These are phyloP conservation scores for Hansenula sp. DNA, from an alignment of 1,139 yeast genomes.

Conservation along the genomic window DNA sequence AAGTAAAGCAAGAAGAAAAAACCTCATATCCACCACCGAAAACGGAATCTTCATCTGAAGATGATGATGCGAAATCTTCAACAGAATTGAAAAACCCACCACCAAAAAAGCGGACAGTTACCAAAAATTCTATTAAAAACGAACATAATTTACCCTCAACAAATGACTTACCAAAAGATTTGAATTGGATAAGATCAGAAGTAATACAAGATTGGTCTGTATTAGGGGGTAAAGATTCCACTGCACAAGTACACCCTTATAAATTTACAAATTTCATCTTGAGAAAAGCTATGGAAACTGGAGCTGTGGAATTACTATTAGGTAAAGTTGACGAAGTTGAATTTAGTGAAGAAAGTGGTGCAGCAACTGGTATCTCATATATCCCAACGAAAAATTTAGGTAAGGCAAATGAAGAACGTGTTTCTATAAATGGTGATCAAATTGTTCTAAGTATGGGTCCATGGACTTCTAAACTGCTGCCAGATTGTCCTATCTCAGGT, in stretches of 20 bases:
- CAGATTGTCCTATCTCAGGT: conserved; percentile 91
- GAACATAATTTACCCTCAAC: conserved; percentile 25
- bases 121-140: conserved; percentile 35
- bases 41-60: conserved; percentile 12
- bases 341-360: conserved; percentile 58
- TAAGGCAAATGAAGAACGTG: conserved; percentile 26
- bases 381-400: conserved; percentile 54
- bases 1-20: neutral
- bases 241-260: conserved; percentile 97
- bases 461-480: conserved; percentile 88
- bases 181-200: conserved; percentile 76
- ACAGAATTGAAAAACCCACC: conserved; percentile 12
- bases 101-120: conserved; percentile 29
- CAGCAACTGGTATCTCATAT: conserved; percentile 63
- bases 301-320: conserved; percentile 76
- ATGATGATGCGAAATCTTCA: conserved; percentile 10
- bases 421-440: conserved; percentile 61
- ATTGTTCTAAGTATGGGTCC: conserved; percentile 90
- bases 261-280: conserved; percentile 81
- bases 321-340: conserved; percentile 77
- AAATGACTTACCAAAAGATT: conserved; percentile 57
- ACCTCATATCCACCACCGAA: conserved; percentile 8
- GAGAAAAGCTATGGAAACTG: conserved; percentile 76
- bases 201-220: conserved; percentile 72
- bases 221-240: conserved; percentile 81